phyloP scores from a whole-genome alignment of 2,329 filamentous ascomycete species.

The Diaporthe sp. region DNA sequence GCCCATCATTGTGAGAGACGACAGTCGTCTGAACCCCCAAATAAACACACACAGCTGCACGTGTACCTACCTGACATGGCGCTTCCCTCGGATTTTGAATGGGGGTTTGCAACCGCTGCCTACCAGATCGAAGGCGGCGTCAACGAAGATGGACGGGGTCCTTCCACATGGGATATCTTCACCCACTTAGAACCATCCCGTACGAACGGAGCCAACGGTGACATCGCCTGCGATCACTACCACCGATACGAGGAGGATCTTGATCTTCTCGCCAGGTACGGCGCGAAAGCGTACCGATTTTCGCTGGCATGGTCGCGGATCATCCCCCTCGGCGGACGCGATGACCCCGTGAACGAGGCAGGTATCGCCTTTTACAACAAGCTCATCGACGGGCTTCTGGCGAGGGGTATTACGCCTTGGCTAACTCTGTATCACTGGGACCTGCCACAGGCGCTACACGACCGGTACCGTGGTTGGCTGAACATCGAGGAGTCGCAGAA shows the following conservation, averaged over 20 bases:
- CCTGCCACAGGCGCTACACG: slow-evolving; percentile 66
- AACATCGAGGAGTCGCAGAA: slow-evolving; percentile 71
- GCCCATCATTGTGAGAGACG: too few relatives aligned
- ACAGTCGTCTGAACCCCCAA: too few relatives aligned
- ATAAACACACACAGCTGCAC: too few relatives aligned
- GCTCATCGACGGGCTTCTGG: slow-evolving; percentile 68
- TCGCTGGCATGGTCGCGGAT: slow-evolving; percentile 74
- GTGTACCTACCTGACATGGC: too few relatives aligned
- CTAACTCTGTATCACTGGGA: slow-evolving; percentile 76
- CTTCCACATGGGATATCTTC: slow-evolving; percentile 53
- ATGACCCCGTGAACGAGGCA: slow-evolving; percentile 70
- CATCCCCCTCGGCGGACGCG: slow-evolving; percentile 70
- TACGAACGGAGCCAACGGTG: slow-evolving; percentile 51
- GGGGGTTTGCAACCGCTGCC: slow-evolving; percentile 53
- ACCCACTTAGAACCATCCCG: slow-evolving; percentile 49
- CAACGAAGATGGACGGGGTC: slow-evolving; percentile 52
- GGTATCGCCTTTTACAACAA: slow-evolving; percentile 69
- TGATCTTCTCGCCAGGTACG: slow-evolving; percentile 66
- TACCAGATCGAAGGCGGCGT: slow-evolving; percentile 54
- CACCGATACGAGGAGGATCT: slow-evolving; percentile 63
- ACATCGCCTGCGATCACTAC: slow-evolving; percentile 51
- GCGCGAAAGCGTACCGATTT: slow-evolving; percentile 71
- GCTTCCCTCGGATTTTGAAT: slow-evolving; percentile 48
- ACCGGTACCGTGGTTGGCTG: slow-evolving; percentile 70
- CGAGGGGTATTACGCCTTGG: slow-evolving; percentile 67